These are phyloP conservation scores for Astrothelium subdiscretum DNA, from an alignment of 495 filamentous ascomycete species.

Conservation along the genomic window DNA sequence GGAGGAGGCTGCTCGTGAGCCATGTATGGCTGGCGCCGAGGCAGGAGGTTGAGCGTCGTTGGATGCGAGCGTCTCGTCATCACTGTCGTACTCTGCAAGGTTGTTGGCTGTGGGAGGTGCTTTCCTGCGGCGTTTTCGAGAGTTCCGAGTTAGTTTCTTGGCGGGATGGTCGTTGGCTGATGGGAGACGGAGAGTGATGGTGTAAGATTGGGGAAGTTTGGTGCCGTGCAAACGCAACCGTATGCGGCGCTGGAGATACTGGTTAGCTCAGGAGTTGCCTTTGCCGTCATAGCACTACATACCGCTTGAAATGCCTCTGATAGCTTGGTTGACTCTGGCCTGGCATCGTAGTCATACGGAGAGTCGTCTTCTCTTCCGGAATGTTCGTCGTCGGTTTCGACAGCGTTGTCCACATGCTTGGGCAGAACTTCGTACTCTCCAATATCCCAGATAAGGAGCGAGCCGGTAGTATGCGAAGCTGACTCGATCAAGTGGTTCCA, in stretches of 20 bases:
- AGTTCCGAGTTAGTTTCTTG: conserved; percentile 1
- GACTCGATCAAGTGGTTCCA: conserved; percentile 63
- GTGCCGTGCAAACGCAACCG: conserved; percentile 48
- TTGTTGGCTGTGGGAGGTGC: conserved; percentile 2
- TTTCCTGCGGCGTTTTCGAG: conserved; percentile 16
- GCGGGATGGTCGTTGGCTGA: conserved; percentile 31
- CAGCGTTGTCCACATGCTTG: conserved; percentile 13
- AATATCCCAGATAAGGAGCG: conserved; percentile 60
- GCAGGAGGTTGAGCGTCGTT: no score
- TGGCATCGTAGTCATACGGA: not conserved
- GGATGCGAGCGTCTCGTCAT: not conserved
- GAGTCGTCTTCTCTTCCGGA: conserved; percentile 19
- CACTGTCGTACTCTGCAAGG: not conserved
- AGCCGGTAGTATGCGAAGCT: conserved; percentile 45
- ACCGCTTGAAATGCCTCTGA: not conserved
- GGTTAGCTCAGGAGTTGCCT: conserved; percentile 39
- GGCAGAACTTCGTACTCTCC: conserved; percentile 52
- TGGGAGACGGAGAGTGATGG: conserved; percentile 44
- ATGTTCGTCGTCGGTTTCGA: conserved; percentile 36
- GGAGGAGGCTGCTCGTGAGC: no score
- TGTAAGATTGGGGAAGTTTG: conserved; percentile 46
- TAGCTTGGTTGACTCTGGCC: not conserved
- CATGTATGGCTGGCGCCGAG: no score
- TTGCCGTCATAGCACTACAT: not conserved
- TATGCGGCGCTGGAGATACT: conserved; percentile 47